Evolutionary conservation across 495 filamentous ascomycete genomes (phyloP).

Genomic region (Extremus antarcticus): DNA sequence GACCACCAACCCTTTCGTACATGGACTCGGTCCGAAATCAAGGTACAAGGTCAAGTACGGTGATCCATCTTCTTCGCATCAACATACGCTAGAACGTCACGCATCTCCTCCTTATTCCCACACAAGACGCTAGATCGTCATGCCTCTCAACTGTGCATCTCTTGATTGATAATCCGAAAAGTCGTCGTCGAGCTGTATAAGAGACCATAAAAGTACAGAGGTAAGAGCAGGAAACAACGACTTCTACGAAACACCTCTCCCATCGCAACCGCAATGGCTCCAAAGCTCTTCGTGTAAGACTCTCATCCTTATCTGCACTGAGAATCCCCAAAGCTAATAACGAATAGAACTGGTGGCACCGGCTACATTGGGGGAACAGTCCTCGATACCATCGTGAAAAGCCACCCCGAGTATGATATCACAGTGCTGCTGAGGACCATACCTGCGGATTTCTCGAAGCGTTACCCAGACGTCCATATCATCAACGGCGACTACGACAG

Average conservation of each 20-base stretch:
- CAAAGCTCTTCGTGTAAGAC: conserved; percentile 21
- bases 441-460: conserved; percentile 20
- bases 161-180: neutral
- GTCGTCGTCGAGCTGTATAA: too few species aligned
- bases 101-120: too few species aligned
- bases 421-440: conserved; percentile 35
- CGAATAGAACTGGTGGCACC: conserved; percentile 34
- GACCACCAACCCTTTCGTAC: too few species aligned
- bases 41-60: too few species aligned
- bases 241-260: too few species aligned
- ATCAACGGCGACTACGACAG: conserved; percentile 46
- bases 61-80: too few species aligned
- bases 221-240: too few species aligned
- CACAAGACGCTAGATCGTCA: neutral
- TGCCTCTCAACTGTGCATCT: neutral
- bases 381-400: conserved; percentile 30
- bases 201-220: neutral
- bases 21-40: too few species aligned
- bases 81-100: too few species aligned
- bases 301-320: neutral
- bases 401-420: conserved; percentile 37
- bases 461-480: conserved; percentile 42
- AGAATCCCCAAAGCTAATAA: neutral
- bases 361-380: conserved; percentile 45
- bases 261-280: conserved; percentile 12